Conservation (phyloP, 495 filamentous ascomycete species). For the Neohortaea acidophila region DNA sequence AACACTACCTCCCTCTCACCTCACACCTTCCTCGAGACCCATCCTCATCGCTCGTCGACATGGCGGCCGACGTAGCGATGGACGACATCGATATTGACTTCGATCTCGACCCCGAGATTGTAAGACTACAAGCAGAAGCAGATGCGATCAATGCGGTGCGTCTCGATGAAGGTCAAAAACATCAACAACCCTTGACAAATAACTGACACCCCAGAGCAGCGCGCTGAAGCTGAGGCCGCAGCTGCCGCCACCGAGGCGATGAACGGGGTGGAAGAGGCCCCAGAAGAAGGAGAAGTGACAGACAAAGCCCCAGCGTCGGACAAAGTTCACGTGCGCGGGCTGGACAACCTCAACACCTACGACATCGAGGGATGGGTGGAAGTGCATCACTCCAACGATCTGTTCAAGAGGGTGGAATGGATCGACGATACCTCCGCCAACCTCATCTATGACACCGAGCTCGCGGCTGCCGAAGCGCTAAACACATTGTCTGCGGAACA, state of each 20-base stretch:
- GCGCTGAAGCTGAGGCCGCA: conserved; percentile 5
- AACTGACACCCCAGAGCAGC: conserved; percentile 1
- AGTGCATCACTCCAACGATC: conserved; percentile 43
- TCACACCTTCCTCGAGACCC: too few relatives aligned
- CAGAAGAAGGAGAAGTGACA: conserved; percentile 17
- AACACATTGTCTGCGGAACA: conserved; percentile 37
- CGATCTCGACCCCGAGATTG: conserved; percentile 32
- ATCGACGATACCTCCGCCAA: conserved; percentile 90
- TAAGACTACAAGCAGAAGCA: conserved; percentile 18
- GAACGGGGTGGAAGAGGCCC: conserved; percentile 12
- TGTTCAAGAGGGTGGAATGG: conserved; percentile 63
- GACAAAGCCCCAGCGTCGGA: conserved; percentile 27
- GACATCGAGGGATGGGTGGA: conserved; percentile 56
- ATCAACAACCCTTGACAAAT: background rate
- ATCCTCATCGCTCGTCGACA: background rate
- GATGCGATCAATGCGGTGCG: conserved; percentile 29
- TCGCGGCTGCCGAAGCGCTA: conserved; percentile 61
- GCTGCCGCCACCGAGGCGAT: conserved; percentile 4
- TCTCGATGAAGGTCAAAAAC: conserved; percentile 12
- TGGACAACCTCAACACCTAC: conserved; percentile 64
- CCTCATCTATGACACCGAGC: conserved; percentile 53
- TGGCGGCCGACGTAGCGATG: conserved; percentile 32
- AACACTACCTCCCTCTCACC: too few relatives aligned
- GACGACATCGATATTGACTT: conserved; percentile 59
- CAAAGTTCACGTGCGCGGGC: conserved; percentile 70